Conservation (phyloP, 1,284 basidiomycete genomes). For the Porodaedalea pini region DNA sequence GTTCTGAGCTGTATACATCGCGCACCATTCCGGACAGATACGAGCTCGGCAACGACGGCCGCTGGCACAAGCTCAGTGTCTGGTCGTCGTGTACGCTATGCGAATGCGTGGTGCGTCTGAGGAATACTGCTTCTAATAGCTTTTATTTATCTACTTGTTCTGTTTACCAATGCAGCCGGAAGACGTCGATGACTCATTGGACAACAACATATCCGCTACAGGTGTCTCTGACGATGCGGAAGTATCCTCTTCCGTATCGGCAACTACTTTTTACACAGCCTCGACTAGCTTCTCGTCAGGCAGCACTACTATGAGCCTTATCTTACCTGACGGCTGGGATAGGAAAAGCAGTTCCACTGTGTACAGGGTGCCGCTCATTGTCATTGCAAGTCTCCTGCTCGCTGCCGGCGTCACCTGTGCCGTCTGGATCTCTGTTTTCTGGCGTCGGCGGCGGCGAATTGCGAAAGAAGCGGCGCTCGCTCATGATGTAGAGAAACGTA, state of each 20-base stretch:
- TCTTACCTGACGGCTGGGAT: conserved; percentile 58
- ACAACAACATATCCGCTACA: background rate
- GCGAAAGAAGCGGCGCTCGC: conserved; percentile 32
- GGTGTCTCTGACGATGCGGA: conserved; percentile 5
- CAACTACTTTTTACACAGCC: background rate
- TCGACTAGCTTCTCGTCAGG: background rate
- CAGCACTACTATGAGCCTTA: conserved; percentile 9
- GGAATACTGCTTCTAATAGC: background rate
- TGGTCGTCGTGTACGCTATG: conserved; percentile 61
- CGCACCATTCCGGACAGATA: conserved; percentile 52
- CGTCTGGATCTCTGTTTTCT: conserved; percentile 54
- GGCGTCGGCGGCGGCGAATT: conserved; percentile 41
- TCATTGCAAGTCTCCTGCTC: conserved; percentile 56
- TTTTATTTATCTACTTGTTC: conserved; percentile 12
- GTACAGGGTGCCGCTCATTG: conserved; percentile 43
- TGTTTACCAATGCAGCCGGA: conserved; percentile 5
- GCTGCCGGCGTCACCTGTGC: conserved; percentile 53
- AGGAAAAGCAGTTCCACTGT: conserved; percentile 22
- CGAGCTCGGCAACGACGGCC: conserved; percentile 50
- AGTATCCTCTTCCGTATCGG: background rate
- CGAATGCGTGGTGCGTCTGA: conserved; percentile 36
- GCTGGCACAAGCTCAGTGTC: conserved; percentile 53
- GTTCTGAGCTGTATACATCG: conserved; percentile 16
- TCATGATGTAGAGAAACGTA: conserved; percentile 35
- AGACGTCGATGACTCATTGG: conserved; percentile 8